Base-by-base conservation (phyloP, 2,329 filamentous ascomycete species). In the Eurotiales sp. region DNA sequence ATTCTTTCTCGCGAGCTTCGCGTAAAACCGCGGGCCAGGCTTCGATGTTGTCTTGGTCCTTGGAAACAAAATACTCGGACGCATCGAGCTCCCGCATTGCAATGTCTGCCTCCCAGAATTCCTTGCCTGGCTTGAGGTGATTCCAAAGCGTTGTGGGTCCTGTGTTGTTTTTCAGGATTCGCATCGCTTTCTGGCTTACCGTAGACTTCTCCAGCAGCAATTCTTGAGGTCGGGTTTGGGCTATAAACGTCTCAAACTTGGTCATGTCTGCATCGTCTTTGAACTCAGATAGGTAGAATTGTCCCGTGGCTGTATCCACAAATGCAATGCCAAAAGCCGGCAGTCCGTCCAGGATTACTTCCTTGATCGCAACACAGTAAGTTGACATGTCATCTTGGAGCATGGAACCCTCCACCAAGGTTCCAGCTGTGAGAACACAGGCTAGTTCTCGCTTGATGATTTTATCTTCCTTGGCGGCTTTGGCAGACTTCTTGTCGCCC, bases 301-400 rank as follows among this genome's bases (percentile, higher is more conserved):
- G 90, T 8, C 92, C 93, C 0, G 92, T 99, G 1, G 93, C 91
- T 7, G 93, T 93, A 65, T 99, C 93, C 10, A 95, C 89, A 69
- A 97, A 96, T 0, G 90, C 86, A 46, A 99, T 84, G 8, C 93
- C 93, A 66, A 99, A 99, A 0, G 84, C 83, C 4, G 93, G 91
- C 23, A 84, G 76, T 48, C 85, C 87, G 55, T 93, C 75, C 10
- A 87, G 76, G 1, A 82, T 68, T 3, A 73, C 82, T 65, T 92
- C 87, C 67, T 99, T 99, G 72, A 99, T 93, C 1, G 93, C 88
- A 48, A 93, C 90, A 66, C 93, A 99, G 69, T 90, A 97, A 0
- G 90, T 95, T 1, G 93, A 89, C 86, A 96, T 96, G 68, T 99
- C 93, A 64, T 96, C 90, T 67, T 97, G 92, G 36, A 99, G 81